phyloP scores from a whole-genome alignment of 1,139 yeast species.

The Ogataea hybrid region DNA sequence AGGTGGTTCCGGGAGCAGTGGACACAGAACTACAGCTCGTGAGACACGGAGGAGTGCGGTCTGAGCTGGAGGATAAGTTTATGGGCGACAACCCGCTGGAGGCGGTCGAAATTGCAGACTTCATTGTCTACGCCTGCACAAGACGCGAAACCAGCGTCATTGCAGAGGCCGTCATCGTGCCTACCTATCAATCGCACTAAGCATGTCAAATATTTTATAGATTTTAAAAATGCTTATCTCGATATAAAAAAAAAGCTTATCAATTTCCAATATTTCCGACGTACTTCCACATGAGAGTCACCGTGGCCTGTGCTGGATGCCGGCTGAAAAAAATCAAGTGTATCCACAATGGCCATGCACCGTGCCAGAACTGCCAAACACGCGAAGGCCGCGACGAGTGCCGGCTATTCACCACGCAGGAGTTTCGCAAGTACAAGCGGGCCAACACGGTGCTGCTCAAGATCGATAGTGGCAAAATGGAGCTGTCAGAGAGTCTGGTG shows the following conservation, averaged over 20 bases:
- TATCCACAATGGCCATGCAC: constrained; percentile 12
- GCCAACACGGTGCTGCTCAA: background rate
- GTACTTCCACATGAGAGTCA: constrained; percentile 13
- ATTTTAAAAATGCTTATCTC: background rate
- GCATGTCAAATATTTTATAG: background rate
- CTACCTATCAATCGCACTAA: constrained; percentile 58
- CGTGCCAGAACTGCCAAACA: constrained; percentile 16
- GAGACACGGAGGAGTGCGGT: constrained; percentile 69
- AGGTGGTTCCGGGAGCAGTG: constrained; percentile 85
- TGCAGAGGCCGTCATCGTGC: constrained; percentile 76
- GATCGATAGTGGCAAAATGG: background rate
- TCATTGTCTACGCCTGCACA: constrained; percentile 68
- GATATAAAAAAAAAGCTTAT: constrained; percentile 1
- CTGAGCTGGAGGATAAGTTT: constrained; percentile 70
- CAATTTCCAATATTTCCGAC: background rate
- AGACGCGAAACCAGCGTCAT: constrained; percentile 74
- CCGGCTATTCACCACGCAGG: constrained; percentile 16
- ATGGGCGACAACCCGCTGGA: constrained; percentile 68
- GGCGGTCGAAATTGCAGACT: constrained; percentile 81
- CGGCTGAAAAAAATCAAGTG: constrained; percentile 18
- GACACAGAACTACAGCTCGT: constrained; percentile 83
- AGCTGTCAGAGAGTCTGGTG: constrained; percentile 1
- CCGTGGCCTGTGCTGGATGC: constrained; percentile 18
- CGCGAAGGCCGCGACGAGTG: constrained; percentile 10
- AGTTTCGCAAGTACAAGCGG: constrained; percentile 13